These are phyloP conservation scores for Stentor roeselii DNA, from an alignment of 73 alveolate genomes.

Conservation along the genomic window DNA sequence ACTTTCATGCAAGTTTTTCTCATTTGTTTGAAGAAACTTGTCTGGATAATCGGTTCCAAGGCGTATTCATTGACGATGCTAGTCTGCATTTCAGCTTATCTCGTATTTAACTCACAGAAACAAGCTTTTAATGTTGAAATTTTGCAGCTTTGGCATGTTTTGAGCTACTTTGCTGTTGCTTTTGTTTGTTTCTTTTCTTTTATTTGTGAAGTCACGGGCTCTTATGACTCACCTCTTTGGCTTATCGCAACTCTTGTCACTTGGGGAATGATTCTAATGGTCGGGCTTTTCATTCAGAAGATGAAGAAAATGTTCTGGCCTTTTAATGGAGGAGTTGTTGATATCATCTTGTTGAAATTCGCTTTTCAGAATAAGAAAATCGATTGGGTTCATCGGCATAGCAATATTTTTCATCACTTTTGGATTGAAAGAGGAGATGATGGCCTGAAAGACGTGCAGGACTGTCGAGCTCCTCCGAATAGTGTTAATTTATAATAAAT, in stretches of 20 bases:
- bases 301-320: conserved; percentile 8
- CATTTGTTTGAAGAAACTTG: not conserved
- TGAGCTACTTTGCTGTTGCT: not conserved
- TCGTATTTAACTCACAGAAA: not conserved
- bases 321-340: not conserved
- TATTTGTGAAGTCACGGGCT: not conserved
- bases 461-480: no score
- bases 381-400: no score
- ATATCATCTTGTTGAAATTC: not conserved
- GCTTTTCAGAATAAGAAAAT: no score
- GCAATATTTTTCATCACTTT: no score
- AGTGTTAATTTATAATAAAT: no score
- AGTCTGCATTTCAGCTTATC: not conserved
- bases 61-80: not conserved
- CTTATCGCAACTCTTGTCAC: not conserved
- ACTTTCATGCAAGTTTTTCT: not conserved
- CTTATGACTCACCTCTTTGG: not conserved
- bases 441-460: no score
- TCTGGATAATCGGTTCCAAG: not conserved
- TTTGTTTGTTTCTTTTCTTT: not conserved
- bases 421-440: no score
- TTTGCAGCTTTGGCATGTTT: not conserved
- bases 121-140: not conserved
- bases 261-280: not conserved
- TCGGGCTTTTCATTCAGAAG: not conserved